A percentile compares a stretch with the other conserved stretches of the same genome.
These are phyloP conservation scores for Baorangia bicolor DNA, from an alignment of 768 basidiomycete genomes.

Conservation along the genomic window DNA sequence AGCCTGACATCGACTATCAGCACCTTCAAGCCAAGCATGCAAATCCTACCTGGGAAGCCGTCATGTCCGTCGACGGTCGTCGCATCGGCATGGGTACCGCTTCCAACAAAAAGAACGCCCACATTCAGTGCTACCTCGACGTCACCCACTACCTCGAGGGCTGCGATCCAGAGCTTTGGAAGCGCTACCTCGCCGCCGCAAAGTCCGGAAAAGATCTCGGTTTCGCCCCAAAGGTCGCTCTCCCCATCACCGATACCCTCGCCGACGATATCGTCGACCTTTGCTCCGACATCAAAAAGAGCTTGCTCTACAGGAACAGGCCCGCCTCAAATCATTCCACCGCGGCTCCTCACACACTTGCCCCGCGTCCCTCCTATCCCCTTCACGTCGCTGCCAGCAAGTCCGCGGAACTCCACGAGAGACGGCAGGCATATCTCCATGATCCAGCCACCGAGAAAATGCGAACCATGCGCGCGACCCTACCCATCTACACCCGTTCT, in stretches of 20 bases:
- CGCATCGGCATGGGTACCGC: conserved; percentile 81
- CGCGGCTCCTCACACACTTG: not conserved
- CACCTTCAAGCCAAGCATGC: conserved; percentile 27
- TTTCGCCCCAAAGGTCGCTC: conserved; percentile 65
- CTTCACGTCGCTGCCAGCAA: conserved; percentile 43
- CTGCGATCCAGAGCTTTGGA: conserved; percentile 83
- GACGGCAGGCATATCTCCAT: conserved; percentile 56
- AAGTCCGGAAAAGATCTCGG: conserved; percentile 69
- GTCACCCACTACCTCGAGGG: conserved; percentile 82
- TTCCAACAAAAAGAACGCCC: conserved; percentile 67
- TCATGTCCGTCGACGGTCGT: conserved; percentile 72
- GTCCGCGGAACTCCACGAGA: conserved; percentile 54
- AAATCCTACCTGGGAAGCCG: conserved; percentile 58
- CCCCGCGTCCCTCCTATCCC: conserved; percentile 19
- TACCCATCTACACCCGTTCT: conserved; percentile 76
- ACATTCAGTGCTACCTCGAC: conserved; percentile 78
- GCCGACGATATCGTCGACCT: conserved; percentile 73
- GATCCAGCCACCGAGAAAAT: conserved; percentile 64
- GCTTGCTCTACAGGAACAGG: conserved; percentile 63
- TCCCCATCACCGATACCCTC: conserved; percentile 61
- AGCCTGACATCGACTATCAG: conserved; percentile 65
- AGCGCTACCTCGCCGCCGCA: conserved; percentile 57
- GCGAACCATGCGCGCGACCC: conserved; percentile 59
- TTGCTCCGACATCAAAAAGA: conserved; percentile 61
- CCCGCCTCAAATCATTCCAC: conserved; percentile 36